phyloP scores from a whole-genome alignment of 495 filamentous ascomycete genomes.

The Penicillium pulvis region DNA sequence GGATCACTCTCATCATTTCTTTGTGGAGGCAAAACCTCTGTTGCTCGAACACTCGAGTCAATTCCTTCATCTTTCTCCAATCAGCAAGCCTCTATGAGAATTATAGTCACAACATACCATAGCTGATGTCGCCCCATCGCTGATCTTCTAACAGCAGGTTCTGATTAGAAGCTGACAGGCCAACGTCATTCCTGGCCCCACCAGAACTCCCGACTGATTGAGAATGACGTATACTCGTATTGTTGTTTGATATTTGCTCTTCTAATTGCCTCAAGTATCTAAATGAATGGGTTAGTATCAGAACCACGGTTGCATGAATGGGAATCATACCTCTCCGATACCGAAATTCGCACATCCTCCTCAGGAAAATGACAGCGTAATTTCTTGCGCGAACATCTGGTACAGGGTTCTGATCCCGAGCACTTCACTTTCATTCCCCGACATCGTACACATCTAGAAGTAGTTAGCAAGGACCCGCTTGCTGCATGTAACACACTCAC shows the following conservation, averaged over 20 bases:
- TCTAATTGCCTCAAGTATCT: slow-evolving; percentile 29
- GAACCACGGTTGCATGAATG: neutral
- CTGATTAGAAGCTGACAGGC: slow-evolving; percentile 8
- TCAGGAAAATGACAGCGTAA: slow-evolving; percentile 33
- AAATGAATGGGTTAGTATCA: slow-evolving; percentile 4
- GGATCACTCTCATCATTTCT: slow-evolving; percentile 5
- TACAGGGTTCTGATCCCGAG: slow-evolving; percentile 36
- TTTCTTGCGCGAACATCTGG: slow-evolving; percentile 35
- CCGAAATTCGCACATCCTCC: slow-evolving; percentile 33
- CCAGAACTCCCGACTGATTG: neutral
- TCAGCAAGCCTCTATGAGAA: neutral
- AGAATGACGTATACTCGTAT: neutral
- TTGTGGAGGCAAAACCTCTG: slow-evolving; percentile 6
- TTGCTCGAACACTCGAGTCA: slow-evolving; percentile 1
- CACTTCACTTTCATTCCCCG: slow-evolving; percentile 44
- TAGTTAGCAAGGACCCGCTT: neutral
- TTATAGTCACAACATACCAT: slow-evolving; percentile 7
- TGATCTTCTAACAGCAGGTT: slow-evolving; percentile 11
- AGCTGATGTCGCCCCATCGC: slow-evolving; percentile 8
- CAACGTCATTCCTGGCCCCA: slow-evolving; percentile 8
- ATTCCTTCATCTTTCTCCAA: slow-evolving; percentile 2
- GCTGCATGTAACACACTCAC: slow-evolving; percentile 15
- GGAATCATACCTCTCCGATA: slow-evolving; percentile 32
- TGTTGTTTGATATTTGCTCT: slow-evolving; percentile 21
- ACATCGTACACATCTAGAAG: slow-evolving; percentile 35